Base-by-base conservation (phyloP, 1,284 basidiomycete genomes). In the Wolfiporia cocos region DNA sequence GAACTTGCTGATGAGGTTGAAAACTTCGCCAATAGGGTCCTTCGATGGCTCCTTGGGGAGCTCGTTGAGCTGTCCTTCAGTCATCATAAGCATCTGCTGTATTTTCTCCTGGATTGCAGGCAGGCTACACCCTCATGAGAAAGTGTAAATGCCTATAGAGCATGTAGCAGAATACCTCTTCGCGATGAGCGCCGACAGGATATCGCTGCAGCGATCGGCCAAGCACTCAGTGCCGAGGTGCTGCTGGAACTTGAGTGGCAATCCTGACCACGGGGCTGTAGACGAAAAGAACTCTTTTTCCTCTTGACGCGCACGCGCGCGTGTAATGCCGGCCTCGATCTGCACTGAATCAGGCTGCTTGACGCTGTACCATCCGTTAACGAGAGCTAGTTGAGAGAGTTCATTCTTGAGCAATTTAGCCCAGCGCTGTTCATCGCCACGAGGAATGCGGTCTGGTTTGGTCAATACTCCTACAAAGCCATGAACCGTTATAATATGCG, bases 371-470 rank as follows among this genome's bases (percentile, higher is more conserved):
- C 84, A 88, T 7, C 78, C 78, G 42, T 86, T 75, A 1, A 44
- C 50, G 1, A 86, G 65, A 0, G 71, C 54, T 39, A 81, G 74
- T 9, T 66, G 66, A 31, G 31, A 23, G 11, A 41, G 36, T 17
- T 81, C 73, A 43, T 81, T 79, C 3, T 67, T 63, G 30, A 88
- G 74, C 42, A 81, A 72, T 0, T 59, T 56, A 6, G 86, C 46
- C 86, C 86, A 89, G 1, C 51, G 52, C 0, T 56, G 51, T 48
- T 86, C 78, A 22, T 86, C 80, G 0, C 82, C 84, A 0, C 52
- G 5, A 0, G 73, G 75, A 35, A 88, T 84, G 3, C 78, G 75
- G 54, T 90, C 87, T 0, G 86, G 82, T 55, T 89, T 90, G 0
- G 86, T 90, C n/a, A 90, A 67, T 14, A 90, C 86, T 42, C 85